Percentiles rank a stretch among this genome's conserved stretches.
These are phyloP conservation scores for Malus hybrid DNA, from an alignment of 331 rosid genomes.

Conservation along the genomic window DNA sequence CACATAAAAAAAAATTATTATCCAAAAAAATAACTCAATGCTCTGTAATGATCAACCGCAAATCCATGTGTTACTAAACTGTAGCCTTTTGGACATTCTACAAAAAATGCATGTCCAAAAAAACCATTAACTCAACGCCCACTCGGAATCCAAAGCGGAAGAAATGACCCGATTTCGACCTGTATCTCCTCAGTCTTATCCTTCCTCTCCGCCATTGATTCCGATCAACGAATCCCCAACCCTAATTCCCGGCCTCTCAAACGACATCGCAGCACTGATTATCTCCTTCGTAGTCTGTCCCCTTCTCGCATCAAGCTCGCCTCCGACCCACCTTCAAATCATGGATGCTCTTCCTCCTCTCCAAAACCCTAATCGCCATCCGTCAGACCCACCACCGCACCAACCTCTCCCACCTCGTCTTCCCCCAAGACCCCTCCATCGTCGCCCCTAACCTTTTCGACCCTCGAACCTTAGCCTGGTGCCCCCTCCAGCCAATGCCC, in stretches of 20 bases:
- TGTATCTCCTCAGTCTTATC: neutral
- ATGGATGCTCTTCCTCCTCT: slow-evolving; percentile 59
- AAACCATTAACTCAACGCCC: neutral
- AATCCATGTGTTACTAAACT: neutral
- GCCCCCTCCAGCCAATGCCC: slow-evolving; percentile 68
- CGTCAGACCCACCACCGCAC: slow-evolving; percentile 26
- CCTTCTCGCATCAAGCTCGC: slow-evolving; percentile 57
- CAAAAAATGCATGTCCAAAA: neutral
- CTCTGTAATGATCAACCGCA: neutral
- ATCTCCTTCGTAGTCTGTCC: slow-evolving; percentile 48
- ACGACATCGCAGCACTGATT: slow-evolving; percentile 51
- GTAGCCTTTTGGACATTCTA: neutral
- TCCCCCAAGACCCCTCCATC: slow-evolving; percentile 71
- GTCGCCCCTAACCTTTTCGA: slow-evolving; percentile 71
- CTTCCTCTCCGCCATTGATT: neutral
- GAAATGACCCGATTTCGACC: neutral
- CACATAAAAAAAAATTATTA: too few relatives aligned
- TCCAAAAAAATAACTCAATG: too few relatives aligned
- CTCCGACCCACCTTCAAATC: slow-evolving; percentile 60
- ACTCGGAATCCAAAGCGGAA: neutral
- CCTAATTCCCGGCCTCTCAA: slow-evolving; percentile 71
- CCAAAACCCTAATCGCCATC: slow-evolving; percentile 37
- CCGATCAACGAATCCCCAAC: slow-evolving; percentile 9
- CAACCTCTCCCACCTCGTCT: slow-evolving; percentile 41
- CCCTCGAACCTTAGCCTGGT: slow-evolving; percentile 58